phyloP scores from a whole-genome alignment of 2,329 filamentous ascomycete species.

The Teratosphaeria pseudoeucalypti region DNA sequence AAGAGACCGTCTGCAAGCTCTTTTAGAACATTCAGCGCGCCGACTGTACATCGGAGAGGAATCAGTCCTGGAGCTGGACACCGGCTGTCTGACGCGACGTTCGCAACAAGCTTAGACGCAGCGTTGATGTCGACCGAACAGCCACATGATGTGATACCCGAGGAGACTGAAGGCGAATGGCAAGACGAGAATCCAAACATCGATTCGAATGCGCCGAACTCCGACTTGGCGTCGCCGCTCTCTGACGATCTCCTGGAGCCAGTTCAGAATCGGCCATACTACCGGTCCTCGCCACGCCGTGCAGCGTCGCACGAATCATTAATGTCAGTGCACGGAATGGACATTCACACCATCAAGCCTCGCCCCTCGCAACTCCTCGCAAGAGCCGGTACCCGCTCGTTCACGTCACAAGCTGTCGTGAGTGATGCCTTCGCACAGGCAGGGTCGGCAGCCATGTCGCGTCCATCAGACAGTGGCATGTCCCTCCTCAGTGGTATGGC shows the following conservation, averaged over 20 bases:
- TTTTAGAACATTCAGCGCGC: conserved; percentile 16
- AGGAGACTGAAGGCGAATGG: conserved; percentile 22
- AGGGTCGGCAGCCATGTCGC: conserved; percentile 27
- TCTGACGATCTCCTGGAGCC: conserved; percentile 17
- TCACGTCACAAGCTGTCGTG: conserved; percentile 37
- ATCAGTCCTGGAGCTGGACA: conserved; percentile 9
- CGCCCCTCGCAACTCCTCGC: conserved; percentile 65
- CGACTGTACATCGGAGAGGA: conserved; percentile 7
- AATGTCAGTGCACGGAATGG: conserved; percentile 75
- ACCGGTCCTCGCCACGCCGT: conserved; percentile 46
- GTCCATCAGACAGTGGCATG: conserved; percentile 16
- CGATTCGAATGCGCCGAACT: neutral
- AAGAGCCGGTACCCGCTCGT: conserved; percentile 39
- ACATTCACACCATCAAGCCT: conserved; percentile 66
- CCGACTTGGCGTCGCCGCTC: conserved; percentile 11
- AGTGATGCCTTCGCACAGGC: conserved; percentile 25
- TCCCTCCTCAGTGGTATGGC: conserved; percentile 25
- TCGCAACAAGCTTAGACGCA: conserved; percentile 23
- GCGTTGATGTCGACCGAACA: conserved; percentile 10
- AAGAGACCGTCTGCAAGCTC: conserved; percentile 45
- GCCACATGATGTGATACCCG: conserved; percentile 18
- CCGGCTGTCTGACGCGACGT: conserved; percentile 19
- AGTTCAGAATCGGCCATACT: conserved; percentile 25
- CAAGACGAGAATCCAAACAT: conserved; percentile 12
- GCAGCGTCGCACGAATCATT: conserved; percentile 77